Evolutionary conservation across 495 filamentous ascomycete species (phyloP).

Genomic region (Penicillium atrosanguineum): DNA sequence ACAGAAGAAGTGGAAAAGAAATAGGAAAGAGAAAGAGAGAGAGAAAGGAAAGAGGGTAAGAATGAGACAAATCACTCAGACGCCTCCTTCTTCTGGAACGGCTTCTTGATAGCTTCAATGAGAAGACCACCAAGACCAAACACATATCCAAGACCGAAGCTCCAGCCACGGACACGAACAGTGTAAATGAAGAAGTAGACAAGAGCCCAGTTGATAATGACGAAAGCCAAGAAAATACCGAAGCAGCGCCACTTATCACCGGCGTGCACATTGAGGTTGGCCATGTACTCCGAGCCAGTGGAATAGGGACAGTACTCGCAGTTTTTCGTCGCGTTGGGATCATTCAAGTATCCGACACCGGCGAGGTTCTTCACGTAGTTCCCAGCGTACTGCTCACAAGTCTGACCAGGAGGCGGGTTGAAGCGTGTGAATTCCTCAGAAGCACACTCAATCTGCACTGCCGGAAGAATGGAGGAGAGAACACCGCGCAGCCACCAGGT

Average conservation of each 20-base stretch:
- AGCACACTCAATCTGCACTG: conserved; percentile 56
- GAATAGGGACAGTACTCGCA: conserved; percentile 78
- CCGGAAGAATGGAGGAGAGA: conserved; percentile 58
- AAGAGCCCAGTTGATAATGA: conserved; percentile 71
- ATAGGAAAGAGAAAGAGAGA: not conserved
- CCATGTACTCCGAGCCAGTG: conserved; percentile 65
- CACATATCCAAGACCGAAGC: conserved; percentile 63
- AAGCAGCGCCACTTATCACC: conserved; percentile 71
- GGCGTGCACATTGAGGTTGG: conserved; percentile 61
- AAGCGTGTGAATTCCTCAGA: conserved; percentile 63
- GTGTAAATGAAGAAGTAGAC: conserved; percentile 88
- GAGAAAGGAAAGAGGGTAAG: not conserved
- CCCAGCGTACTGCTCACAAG: conserved; percentile 60
- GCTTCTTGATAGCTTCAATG: conserved; percentile 38
- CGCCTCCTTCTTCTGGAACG: conserved; percentile 31
- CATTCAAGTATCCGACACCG: conserved; percentile 55
- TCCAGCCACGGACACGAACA: conserved; percentile 69
- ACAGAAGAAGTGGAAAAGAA: not conserved
- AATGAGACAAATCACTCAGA: conserved; percentile 4
- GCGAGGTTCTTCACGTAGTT: conserved; percentile 48
- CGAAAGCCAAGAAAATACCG: conserved; percentile 76
- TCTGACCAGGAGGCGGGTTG: conserved; percentile 59
- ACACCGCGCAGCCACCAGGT: conserved; percentile 76
- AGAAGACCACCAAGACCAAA: conserved; percentile 51
- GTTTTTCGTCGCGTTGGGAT: conserved; percentile 50